Percentiles rank a stretch among this genome's conserved stretches.
Evolutionary conservation across 192 early-diverging fungal genomes (phyloP).

Genomic region (Cladochytrium replicatum): DNA sequence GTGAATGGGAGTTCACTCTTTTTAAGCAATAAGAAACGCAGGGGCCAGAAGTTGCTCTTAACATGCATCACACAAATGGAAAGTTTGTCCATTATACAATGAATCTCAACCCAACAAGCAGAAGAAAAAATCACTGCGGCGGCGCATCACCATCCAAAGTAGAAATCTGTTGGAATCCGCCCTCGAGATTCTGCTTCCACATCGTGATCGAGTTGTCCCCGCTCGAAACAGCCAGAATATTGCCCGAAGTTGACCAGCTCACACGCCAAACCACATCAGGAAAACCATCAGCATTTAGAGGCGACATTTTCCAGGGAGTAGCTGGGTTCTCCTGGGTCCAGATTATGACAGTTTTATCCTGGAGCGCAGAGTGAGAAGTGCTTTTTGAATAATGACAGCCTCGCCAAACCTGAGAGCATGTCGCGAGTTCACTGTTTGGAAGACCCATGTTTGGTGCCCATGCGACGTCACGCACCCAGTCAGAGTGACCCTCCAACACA

Average conservation of each 20-base stretch:
- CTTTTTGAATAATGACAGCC: neutral
- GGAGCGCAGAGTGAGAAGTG: too few species aligned
- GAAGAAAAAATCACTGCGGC: too few species aligned
- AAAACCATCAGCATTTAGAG: slow-evolving; percentile 67
- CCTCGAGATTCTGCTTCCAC: slow-evolving; percentile 91
- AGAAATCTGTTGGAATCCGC: slow-evolving; percentile 83
- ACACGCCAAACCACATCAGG: slow-evolving; percentile 97
- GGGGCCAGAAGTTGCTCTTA: too few species aligned
- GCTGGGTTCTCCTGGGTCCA: slow-evolving; percentile 78
- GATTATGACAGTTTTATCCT: slow-evolving; percentile 91
- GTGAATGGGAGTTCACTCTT: too few species aligned
- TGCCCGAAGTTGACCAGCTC: slow-evolving; percentile 92
- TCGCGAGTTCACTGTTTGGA: slow-evolving; percentile 78
- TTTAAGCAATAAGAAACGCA: too few species aligned
- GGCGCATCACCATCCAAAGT: too few species aligned
- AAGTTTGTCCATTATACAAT: too few species aligned
- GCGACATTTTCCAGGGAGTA: slow-evolving; percentile 62
- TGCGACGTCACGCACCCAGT: slow-evolving; percentile 97
- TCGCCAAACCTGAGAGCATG: slow-evolving; percentile 69
- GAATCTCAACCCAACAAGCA: too few species aligned
- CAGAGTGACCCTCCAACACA: slow-evolving; percentile 78
- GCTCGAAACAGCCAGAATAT: slow-evolving; percentile 89
- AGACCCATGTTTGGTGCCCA: slow-evolving; percentile 94
- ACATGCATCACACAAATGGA: too few species aligned
- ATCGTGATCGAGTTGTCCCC: slow-evolving; percentile 95